Percentiles rank a stretch among this genome's conserved stretches.
Conservation (phyloP, 257 asterid genomes). For the Nicotiana sylvestris region DNA sequence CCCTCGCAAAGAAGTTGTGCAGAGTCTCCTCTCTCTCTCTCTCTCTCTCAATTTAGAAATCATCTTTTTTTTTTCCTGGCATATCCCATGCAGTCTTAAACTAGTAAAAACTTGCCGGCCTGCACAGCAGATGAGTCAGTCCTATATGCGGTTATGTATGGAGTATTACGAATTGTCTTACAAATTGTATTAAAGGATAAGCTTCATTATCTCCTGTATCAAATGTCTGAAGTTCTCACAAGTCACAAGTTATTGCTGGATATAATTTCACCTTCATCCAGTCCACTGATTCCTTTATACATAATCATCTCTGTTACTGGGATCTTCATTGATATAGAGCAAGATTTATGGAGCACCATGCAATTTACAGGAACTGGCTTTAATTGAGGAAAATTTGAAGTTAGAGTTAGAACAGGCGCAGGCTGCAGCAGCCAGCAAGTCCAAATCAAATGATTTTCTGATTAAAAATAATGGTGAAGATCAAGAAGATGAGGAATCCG, state of each 20-base stretch:
- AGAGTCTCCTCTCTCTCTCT: neutral
- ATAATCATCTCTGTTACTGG: neutral
- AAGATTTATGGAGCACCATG: neutral
- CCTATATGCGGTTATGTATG: neutral
- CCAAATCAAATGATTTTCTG: constrained; percentile 31
- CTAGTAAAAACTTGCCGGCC: neutral
- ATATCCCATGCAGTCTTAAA: neutral
- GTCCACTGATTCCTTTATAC: neutral
- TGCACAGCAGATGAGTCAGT: neutral
- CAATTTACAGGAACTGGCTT: constrained; percentile 55
- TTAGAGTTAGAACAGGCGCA: constrained; percentile 49
- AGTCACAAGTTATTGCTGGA: neutral
- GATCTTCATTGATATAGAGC: neutral
- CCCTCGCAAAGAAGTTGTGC: neutral
- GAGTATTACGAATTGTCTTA: neutral
- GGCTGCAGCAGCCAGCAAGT: constrained; percentile 23
- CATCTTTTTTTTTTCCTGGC: neutral
- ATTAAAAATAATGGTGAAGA: constrained; percentile 33
- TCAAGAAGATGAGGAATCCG: constrained; percentile 42
- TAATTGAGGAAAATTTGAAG: constrained; percentile 50
- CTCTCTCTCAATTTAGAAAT: neutral
- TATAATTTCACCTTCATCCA: neutral
- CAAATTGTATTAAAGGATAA: neutral
- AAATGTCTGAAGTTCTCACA: neutral
- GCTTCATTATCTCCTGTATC: neutral